A percentile compares a stretch with the other conserved stretches of the same genome.
Conservation (phyloP, 2,329 filamentous ascomycete species). For the Aspergillus brasiliensis region DNA sequence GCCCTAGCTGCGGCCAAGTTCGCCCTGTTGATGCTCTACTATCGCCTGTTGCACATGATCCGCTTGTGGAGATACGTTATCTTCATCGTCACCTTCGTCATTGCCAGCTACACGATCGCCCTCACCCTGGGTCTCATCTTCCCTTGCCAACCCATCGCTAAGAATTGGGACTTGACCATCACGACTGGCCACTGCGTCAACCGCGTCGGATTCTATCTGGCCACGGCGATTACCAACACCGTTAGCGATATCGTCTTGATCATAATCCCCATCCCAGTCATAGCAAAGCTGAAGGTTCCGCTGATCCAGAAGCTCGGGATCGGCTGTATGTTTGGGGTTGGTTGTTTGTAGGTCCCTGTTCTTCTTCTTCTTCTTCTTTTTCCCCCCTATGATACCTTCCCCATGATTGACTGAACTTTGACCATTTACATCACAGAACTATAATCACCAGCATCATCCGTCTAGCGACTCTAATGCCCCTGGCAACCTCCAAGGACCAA, state of each 20-base stretch:
- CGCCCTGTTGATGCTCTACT: slow-evolving; percentile 28
- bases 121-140: slow-evolving; percentile 26
- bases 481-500: slow-evolving; percentile 21
- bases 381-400: too few species aligned
- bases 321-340: slow-evolving; percentile 20
- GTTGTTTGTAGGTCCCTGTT: slow-evolving; percentile 21
- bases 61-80: slow-evolving; percentile 15
- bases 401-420: not conserved
- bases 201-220: slow-evolving; percentile 20
- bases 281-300: slow-evolving; percentile 18
- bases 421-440: slow-evolving; percentile 14
- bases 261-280: slow-evolving; percentile 21
- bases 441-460: slow-evolving; percentile 26
- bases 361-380: not conserved
- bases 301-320: slow-evolving; percentile 21
- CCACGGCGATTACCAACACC: slow-evolving; percentile 26
- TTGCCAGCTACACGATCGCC: slow-evolving; percentile 22
- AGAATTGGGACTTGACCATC: slow-evolving; percentile 21
- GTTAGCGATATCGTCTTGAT: slow-evolving; percentile 26
- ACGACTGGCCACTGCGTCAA: slow-evolving; percentile 21
- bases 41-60: slow-evolving; percentile 21
- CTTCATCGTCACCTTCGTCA: slow-evolving; percentile 18
- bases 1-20: slow-evolving; percentile 27
- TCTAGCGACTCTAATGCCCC: slow-evolving; percentile 25
- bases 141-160: slow-evolving; percentile 24